Evolutionary conservation across 73 alveolate species (phyloP).

Genomic region (Tetrahymena malaccensis): DNA sequence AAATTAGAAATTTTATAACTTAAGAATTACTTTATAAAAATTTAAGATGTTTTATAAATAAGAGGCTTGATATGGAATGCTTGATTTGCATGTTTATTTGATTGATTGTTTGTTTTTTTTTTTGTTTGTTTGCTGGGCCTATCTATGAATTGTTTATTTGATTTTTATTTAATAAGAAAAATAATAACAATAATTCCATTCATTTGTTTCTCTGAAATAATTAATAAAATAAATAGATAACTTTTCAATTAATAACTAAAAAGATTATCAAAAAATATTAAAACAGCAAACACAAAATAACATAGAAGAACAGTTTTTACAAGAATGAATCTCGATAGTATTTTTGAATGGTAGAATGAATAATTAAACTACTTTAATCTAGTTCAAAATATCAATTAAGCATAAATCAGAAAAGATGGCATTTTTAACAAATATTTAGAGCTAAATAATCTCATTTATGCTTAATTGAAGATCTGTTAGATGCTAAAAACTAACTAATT

Average conservation of each 20-base stretch:
- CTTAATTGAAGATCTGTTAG: neutral
- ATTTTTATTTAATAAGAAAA: neutral
- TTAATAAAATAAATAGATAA: neutral
- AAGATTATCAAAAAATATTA: neutral
- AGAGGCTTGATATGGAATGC: neutral
- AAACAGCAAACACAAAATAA: neutral
- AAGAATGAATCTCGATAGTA: slow-evolving; percentile 22
- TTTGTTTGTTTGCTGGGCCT: neutral
- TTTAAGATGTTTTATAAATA: neutral
- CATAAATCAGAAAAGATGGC: neutral
- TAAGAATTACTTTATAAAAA: neutral
- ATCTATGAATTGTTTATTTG: neutral
- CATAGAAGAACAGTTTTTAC: neutral
- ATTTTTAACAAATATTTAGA: too few species aligned
- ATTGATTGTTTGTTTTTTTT: neutral
- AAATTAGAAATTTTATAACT: neutral
- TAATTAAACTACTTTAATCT: neutral
- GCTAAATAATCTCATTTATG: neutral
- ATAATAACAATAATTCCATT: neutral
- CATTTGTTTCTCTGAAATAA: neutral
- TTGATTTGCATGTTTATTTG: too few species aligned
- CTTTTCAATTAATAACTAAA: neutral
- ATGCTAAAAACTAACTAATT: neutral
- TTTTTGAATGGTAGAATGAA: slow-evolving; percentile 14
- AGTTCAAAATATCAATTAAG: neutral